Evolutionary conservation across 345 rosid species (phyloP).

Genomic region (Eucalyptus leucophloia): DNA sequence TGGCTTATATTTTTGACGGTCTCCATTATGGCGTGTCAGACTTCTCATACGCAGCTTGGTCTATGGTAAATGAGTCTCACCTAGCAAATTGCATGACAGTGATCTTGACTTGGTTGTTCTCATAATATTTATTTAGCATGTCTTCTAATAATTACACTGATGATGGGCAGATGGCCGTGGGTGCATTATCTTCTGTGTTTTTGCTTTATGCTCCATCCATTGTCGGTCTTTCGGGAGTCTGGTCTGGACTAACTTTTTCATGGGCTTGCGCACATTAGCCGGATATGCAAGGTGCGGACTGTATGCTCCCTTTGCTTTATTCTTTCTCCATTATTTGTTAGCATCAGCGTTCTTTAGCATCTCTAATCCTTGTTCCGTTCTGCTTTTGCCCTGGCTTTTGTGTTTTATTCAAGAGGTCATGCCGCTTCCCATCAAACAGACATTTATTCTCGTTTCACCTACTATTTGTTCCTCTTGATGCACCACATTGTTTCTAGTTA

Average conservation of each 20-base stretch:
- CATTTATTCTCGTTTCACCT: neutral
- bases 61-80: slow-evolving; percentile 15
- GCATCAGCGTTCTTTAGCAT: neutral
- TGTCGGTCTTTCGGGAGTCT: slow-evolving; percentile 29
- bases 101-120: neutral
- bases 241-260: slow-evolving; percentile 33
- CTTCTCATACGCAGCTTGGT: slow-evolving; percentile 32
- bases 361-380: neutral
- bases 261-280: slow-evolving; percentile 27
- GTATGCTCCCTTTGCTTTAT: neutral
- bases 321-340: neutral
- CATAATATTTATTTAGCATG: neutral
- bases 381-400: neutral
- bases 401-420: neutral
- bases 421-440: neutral
- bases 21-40: slow-evolving; percentile 37
- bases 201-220: slow-evolving; percentile 12
- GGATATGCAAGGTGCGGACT: slow-evolving; percentile 19
- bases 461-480: neutral
- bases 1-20: slow-evolving; percentile 38
- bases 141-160: neutral
- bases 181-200: slow-evolving; percentile 19
- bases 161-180: slow-evolving; percentile 12
- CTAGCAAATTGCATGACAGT: neutral
- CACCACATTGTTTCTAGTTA: neutral